A percentile compares a stretch with the other conserved stretches of the same genome.
Evolutionary conservation across 305 asterid species (phyloP).

Genomic region (Fraxinus angustifolia): DNA sequence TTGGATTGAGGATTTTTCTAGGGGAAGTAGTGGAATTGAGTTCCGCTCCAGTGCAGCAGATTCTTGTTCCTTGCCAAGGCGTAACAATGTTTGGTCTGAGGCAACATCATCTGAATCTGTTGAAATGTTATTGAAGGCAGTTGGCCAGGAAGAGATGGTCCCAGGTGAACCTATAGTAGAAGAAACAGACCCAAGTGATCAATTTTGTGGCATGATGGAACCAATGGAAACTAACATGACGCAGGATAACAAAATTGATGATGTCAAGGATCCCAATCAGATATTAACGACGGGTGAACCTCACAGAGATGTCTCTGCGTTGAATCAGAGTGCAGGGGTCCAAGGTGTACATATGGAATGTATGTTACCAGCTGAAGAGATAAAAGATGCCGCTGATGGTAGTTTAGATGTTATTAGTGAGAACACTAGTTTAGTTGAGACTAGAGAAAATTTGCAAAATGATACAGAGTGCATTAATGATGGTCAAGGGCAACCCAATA

Average conservation of each 20-base stretch:
- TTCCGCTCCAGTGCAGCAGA: slow-evolving; percentile 80
- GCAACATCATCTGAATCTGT: slow-evolving; percentile 99
- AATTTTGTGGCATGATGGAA: slow-evolving; percentile 41
- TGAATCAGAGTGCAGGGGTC: slow-evolving; percentile 34
- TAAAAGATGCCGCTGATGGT: slow-evolving; percentile 31
- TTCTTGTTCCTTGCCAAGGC: slow-evolving; percentile 87
- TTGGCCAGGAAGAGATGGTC: slow-evolving; percentile 89
- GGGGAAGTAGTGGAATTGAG: slow-evolving; percentile 72
- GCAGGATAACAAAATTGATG: slow-evolving; percentile 40
- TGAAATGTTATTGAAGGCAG: slow-evolving; percentile 93
- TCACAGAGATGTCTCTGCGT: slow-evolving; percentile 33
- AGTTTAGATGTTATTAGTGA: slow-evolving; percentile 33
- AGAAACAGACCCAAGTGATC: slow-evolving; percentile 55
- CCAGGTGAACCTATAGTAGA: slow-evolving; percentile 51
- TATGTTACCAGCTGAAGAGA: slow-evolving; percentile 34
- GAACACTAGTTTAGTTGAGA: slow-evolving; percentile 26
- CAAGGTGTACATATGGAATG: slow-evolving; percentile 30
- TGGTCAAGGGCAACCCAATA: slow-evolving; percentile 34
- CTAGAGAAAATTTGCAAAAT: slow-evolving; percentile 31
- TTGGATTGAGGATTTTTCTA: slow-evolving; percentile 97
- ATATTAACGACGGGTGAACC: slow-evolving; percentile 40
- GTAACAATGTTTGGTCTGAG: slow-evolving; percentile 99
- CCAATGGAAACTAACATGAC: slow-evolving; percentile 38
- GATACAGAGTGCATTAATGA: slow-evolving; percentile 31
- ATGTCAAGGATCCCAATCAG: slow-evolving; percentile 29